These are phyloP conservation scores for Candida sithepensis DNA, from an alignment of 805 yeast species.

Conservation along the genomic window DNA sequence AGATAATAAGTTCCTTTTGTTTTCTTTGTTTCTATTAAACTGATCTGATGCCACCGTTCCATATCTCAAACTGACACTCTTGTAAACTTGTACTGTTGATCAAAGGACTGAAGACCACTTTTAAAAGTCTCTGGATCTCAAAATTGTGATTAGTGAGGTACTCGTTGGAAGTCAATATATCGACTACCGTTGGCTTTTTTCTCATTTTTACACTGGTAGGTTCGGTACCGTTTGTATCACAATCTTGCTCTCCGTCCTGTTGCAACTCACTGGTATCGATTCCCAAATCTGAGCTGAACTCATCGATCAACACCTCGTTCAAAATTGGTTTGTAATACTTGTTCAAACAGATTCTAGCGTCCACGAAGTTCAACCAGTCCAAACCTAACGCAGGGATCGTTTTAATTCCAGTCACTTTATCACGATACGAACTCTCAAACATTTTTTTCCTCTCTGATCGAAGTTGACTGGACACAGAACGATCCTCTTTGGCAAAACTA, in stretches of 20 bases:
- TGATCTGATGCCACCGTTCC: slow-evolving; percentile 36
- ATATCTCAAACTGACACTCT: slow-evolving; percentile 29
- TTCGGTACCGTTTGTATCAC: not conserved
- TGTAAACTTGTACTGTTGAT: slow-evolving; percentile 15
- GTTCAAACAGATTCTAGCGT: slow-evolving; percentile 44
- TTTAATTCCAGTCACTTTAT: slow-evolving; percentile 28
- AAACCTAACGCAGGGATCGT: slow-evolving; percentile 54
- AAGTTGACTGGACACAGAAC: slow-evolving; percentile 19
- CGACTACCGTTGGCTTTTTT: slow-evolving; percentile 15
- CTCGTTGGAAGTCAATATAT: slow-evolving; percentile 25
- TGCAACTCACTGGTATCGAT: slow-evolving; percentile 21
- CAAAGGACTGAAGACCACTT: slow-evolving; percentile 30
- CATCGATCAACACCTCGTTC: slow-evolving; percentile 32
- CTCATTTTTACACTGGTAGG: slow-evolving; percentile 7
- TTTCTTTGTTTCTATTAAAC: too few relatives aligned
- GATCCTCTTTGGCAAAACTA: not conserved
- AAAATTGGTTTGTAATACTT: slow-evolving; percentile 40
- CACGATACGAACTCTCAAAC: slow-evolving; percentile 31
- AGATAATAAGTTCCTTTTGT: not conserved
- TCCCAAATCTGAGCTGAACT: slow-evolving; percentile 32
- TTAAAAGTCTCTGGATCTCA: slow-evolving; percentile 27
- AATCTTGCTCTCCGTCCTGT: not conserved
- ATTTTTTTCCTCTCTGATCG: slow-evolving; percentile 27
- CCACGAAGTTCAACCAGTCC: slow-evolving; percentile 49
- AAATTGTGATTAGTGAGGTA: slow-evolving; percentile 31